Evolutionary conservation across 306 rosid species (phyloP), one percentile per base, ranked within the genome.

Genomic region (Cyamopsis tetragonoloba): DNA sequence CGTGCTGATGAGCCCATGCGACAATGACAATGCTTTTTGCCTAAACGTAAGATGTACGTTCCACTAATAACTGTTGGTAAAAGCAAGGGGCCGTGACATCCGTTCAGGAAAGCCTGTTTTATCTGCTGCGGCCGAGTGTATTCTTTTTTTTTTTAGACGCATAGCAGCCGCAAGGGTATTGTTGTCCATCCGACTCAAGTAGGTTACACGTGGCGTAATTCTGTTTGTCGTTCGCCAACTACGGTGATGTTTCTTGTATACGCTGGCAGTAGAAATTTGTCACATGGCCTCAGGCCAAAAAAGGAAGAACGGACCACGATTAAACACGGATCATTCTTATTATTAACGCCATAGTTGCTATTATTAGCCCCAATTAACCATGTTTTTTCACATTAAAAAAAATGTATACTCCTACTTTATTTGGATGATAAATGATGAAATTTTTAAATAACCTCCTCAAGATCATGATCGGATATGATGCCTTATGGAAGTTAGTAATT

Each of bases 1-100:
- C 73, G 74, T 70, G 77, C 41, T 4, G 11, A 6, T 13, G 19
- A 11, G 10, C 1, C 50, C n/a, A 22, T 18, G 46, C 20, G 31
- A 49, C 50, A 43, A 11, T 13, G 20, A 18, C 63, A 1, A 26
- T 37, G 7, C 48, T 68, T 69, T 67, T 47, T 39, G 61, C 65
- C 39, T 14, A 62, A 74, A 74, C 74, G 80, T 75, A 75, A 75
- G n/a, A 41, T 39, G 73, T 58, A 75, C 70, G 80, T 62, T 62
- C 75, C 72, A 68, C 50, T 34, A 20, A 27, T 35, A 53, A 62
- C 80, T 30, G 53, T 54, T 31, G 53, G 58, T 63, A 23, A 75
- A 79, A 70, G 74, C 71, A 49, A 57, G 50, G 53, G 67, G 32
- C 80, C 71, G 71, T 56, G 39, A 75, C 61, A 1, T 35, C 66